These are phyloP conservation scores for Leonotis leonurus DNA, from an alignment of 257 asterid species.

Conservation along the genomic window DNA sequence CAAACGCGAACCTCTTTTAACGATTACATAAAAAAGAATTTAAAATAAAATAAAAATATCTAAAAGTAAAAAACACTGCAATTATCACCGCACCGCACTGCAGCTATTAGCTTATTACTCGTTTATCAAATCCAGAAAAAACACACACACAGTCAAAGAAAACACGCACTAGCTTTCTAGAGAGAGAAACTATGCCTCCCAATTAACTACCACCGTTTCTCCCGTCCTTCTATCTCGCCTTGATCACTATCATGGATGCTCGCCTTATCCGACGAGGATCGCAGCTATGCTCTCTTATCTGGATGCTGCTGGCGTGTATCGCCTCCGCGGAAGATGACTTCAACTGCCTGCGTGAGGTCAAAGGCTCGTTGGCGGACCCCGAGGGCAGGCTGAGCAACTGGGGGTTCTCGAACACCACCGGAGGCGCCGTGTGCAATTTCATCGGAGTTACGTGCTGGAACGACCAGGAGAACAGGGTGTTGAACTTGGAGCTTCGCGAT, in stretches of 20 bases:
- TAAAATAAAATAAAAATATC: not conserved
- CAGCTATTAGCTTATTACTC: not conserved
- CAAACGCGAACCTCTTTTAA: constrained; percentile 16
- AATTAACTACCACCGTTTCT: not conserved
- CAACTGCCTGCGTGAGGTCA: constrained; percentile 40
- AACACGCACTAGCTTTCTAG: not conserved
- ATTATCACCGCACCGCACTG: not conserved
- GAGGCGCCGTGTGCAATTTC: constrained; percentile 43
- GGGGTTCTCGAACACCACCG: constrained; percentile 38
- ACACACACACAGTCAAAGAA: not conserved
- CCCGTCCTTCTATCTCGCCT: not conserved
- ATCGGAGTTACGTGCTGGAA: constrained; percentile 70
- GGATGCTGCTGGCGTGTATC: constrained; percentile 3
- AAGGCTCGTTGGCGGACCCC: constrained; percentile 45
- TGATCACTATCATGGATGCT: constrained; percentile 10
- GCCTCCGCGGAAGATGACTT: constrained; percentile 44
- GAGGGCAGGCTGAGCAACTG: constrained; percentile 33
- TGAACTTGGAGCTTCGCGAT: constrained; percentile 33
- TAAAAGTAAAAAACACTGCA: not conserved
- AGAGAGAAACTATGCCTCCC: constrained; percentile 9
- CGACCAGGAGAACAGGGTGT: constrained; percentile 42
- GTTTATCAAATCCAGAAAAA: not conserved
- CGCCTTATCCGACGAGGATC: constrained; percentile 15
- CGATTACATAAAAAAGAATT: too few relatives aligned
- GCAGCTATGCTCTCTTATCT: constrained; percentile 1